A percentile compares a stretch with the other conserved stretches of the same genome.
phyloP scores from a whole-genome alignment of 495 filamentous ascomycete species.

The Aspergillus ellipticus region DNA sequence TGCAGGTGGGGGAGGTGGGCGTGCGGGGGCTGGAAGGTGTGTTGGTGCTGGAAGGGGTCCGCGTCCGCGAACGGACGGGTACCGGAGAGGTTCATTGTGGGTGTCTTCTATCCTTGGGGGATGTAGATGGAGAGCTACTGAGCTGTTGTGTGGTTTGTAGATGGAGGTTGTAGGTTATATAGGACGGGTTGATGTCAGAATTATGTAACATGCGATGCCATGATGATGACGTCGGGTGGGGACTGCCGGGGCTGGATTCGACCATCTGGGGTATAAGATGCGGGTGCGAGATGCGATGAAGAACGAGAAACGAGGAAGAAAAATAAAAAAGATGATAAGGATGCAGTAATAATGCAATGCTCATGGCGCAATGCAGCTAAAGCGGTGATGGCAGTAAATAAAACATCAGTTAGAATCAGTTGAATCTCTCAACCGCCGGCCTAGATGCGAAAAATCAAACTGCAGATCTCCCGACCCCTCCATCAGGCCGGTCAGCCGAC shows the following conservation, averaged over 20 bases:
- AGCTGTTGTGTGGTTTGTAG: not conserved
- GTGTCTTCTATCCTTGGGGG: no score
- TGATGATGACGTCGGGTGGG: not conserved
- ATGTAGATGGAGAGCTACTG: no score
- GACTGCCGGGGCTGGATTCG: not conserved
- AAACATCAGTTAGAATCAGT: no score
- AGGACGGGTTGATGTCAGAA: not conserved
- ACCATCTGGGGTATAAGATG: not conserved
- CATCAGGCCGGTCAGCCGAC: constrained; percentile 14
- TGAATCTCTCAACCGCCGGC: not conserved
- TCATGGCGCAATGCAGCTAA: no score
- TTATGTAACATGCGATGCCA: constrained; percentile 1
- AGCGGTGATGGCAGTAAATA: no score
- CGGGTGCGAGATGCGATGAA: no score
- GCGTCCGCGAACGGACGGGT: not conserved
- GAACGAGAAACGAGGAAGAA: no score
- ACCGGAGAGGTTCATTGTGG: not conserved
- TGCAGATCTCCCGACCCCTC: constrained; percentile 2
- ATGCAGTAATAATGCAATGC: not conserved
- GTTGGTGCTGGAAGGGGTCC: not conserved
- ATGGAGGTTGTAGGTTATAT: not conserved
- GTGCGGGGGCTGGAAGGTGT: not conserved
- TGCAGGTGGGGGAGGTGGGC: not conserved
- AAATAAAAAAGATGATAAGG: no score
- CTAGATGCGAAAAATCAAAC: constrained; percentile 15